Conservation (phyloP, 306 rosid species). For the Prunus fruticosa region DNA sequence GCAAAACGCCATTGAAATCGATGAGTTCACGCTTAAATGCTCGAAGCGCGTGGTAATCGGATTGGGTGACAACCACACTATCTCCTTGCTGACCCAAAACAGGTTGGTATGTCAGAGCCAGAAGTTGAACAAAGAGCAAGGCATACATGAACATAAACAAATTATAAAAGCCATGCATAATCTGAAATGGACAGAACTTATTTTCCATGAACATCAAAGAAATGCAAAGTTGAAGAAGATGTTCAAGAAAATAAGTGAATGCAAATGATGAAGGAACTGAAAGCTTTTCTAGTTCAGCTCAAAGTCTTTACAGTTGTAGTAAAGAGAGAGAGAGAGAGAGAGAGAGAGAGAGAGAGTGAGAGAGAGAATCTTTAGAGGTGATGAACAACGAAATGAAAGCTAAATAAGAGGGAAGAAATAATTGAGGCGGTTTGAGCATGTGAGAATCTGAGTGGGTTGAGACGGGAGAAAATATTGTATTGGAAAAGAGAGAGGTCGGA, state of each 20-base stretch:
- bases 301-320: not conserved
- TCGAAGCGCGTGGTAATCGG: constrained; percentile 60
- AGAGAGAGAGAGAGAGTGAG: too few species aligned
- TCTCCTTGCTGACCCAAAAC: constrained; percentile 54
- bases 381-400: constrained; percentile 15
- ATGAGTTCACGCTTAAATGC: constrained; percentile 64
- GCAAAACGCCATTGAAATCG: constrained; percentile 59
- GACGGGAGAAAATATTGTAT: constrained; percentile 1
- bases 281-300: not conserved
- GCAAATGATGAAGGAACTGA: not conserved
- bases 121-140: constrained; percentile 33
- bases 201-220: constrained; percentile 48
- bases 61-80: constrained; percentile 53
- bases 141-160: constrained; percentile 7
- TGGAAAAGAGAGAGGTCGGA: constrained; percentile 10
- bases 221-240: not conserved
- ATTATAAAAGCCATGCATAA: constrained; percentile 13
- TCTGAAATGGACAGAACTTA: constrained; percentile 22
- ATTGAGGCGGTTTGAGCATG: constrained; percentile 25
- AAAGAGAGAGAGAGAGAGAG: too few species aligned
- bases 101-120: constrained; percentile 20
- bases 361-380: too few species aligned
- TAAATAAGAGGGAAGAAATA: constrained; percentile 10
- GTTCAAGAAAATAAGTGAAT: not conserved
- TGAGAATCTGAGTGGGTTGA: constrained; percentile 19